Percentiles rank a stretch among this genome's conserved stretches.
These are phyloP conservation scores for Arthroderma sp. DNA, from an alignment of 2,329 filamentous ascomycete species.

Conservation along the genomic window DNA sequence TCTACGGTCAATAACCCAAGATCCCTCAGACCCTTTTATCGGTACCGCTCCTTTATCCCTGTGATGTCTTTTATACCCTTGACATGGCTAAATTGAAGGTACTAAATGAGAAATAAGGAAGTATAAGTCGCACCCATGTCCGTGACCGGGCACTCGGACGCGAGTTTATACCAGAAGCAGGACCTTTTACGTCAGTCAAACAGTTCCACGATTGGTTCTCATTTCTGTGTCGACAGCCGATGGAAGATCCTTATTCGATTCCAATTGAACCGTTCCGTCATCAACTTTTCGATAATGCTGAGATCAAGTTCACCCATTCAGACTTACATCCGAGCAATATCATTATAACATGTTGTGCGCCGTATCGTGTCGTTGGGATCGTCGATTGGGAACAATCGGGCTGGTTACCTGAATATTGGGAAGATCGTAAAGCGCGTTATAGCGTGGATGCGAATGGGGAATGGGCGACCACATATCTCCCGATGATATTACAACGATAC, in stretches of 20 bases:
- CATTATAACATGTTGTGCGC: slow-evolving; percentile 13
- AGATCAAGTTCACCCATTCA: slow-evolving; percentile 22
- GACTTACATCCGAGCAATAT: slow-evolving; percentile 23
- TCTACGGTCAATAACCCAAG: slow-evolving; percentile 16
- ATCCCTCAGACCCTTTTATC: slow-evolving; percentile 16
- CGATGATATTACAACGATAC: slow-evolving; percentile 12
- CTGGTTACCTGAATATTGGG: slow-evolving; percentile 23
- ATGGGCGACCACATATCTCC: slow-evolving; percentile 19
- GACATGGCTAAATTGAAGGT: too few relatives aligned
- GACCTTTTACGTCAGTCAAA: slow-evolving; percentile 17
- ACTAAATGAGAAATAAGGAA: slow-evolving; percentile 7
- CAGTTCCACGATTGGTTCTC: slow-evolving; percentile 23
- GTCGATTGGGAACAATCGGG: slow-evolving; percentile 22
- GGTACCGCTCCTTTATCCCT: slow-evolving; percentile 9
- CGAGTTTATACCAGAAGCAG: slow-evolving; percentile 14
- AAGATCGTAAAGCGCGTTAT: slow-evolving; percentile 18
- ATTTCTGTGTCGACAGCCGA: slow-evolving; percentile 13
- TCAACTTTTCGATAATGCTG: slow-evolving; percentile 18
- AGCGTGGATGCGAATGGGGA: slow-evolving; percentile 11
- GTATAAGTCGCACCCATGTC: slow-evolving; percentile 9
- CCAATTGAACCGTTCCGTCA: slow-evolving; percentile 18
- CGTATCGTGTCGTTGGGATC: slow-evolving; percentile 7
- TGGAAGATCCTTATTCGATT: slow-evolving; percentile 15
- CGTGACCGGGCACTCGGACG: slow-evolving; percentile 14
- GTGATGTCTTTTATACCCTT: not conserved